phyloP scores from a whole-genome alignment of 805 yeast genomes.

The Dipodascus geniculatus region DNA sequence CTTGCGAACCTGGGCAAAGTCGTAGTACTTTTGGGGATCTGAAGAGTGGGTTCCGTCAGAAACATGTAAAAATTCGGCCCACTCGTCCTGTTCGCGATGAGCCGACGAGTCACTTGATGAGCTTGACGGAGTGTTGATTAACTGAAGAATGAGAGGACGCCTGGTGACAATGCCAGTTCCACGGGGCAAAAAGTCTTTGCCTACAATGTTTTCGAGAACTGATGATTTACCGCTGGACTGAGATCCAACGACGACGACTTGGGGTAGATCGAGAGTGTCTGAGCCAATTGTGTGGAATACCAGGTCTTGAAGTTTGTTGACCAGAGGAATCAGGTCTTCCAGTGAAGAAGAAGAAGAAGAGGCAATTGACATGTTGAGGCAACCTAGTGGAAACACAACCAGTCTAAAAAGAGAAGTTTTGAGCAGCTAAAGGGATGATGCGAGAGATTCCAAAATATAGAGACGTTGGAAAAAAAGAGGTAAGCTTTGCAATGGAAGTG shows the following conservation, averaged over 20 bases:
- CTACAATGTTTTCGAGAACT: slow-evolving; percentile 84
- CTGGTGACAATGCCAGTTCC: slow-evolving; percentile 97
- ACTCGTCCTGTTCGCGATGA: slow-evolving; percentile 36
- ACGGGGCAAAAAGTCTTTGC: slow-evolving; percentile 88
- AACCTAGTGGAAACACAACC: too few relatives aligned
- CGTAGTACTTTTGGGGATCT: slow-evolving; percentile 47
- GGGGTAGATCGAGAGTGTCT: slow-evolving; percentile 63
- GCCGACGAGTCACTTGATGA: background rate
- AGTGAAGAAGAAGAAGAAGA: slow-evolving; percentile 30
- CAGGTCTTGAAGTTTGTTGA: slow-evolving; percentile 67
- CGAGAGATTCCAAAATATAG: background rate
- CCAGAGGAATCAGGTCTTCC: slow-evolving; percentile 69
- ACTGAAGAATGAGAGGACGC: slow-evolving; percentile 82
- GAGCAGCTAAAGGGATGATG: too few relatives aligned
- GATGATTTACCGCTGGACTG: slow-evolving; percentile 95
- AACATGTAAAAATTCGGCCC: slow-evolving; percentile 93
- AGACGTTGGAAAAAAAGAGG: too few relatives aligned
- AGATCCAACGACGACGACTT: slow-evolving; percentile 93
- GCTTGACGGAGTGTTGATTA: slow-evolving; percentile 54
- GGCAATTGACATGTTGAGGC: background rate
- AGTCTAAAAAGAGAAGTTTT: too few relatives aligned
- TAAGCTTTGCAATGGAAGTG: too few relatives aligned
- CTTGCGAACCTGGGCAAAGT: slow-evolving; percentile 68
- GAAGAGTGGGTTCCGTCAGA: slow-evolving; percentile 36
- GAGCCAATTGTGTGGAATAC: slow-evolving; percentile 57